Evolutionary conservation across 139 green algal species (phyloP), one percentile per base, ranked within the genome.

Genomic region (Raphidocelis subcapitata): DNA sequence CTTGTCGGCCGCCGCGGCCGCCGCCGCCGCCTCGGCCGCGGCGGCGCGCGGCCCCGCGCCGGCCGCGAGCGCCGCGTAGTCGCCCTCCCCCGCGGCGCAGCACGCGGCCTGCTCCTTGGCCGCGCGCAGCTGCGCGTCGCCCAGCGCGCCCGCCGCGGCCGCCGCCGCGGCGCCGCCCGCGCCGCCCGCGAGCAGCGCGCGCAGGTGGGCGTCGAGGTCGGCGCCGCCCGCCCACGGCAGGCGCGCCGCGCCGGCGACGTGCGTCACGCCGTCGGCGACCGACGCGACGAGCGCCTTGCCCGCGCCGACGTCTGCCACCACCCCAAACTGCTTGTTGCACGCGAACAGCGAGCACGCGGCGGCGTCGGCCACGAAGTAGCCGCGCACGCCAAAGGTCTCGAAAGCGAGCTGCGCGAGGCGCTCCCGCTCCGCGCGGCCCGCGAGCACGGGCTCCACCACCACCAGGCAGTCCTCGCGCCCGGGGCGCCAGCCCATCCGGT

Each of bases 251-350:
- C 47, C 74, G 5, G 82, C 76, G 0, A 71, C 49, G 32, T 90
- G 72, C 26, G 91, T 61, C 62, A 84, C 73, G 23, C 94, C 94
- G 2, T 98, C 94, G 24, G 77, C 59, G 21, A 98, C 90, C 14
- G 87, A 73, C 8, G 85, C 76, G 2, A 98, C 73, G 49, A 97
- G 91, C 28, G 84, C 87, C 65, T 95, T 96, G 61, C 85, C 84
- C 47, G 92, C 81, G 2, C 93, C 93, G 2, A 97, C 63, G 83
- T 98, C 95, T 1, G 98, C 72, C 0, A 92, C 86, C 10, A 76
- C 82, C 37, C 94, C 94, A 15, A 79, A 88, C 24, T 88, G 67
- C 41, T 87, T 87, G 12, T 93, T 94, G 14, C 91, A 35, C 5
- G 90, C 85, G 54, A 91, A 97, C 5, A 95, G 77, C 0, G 88